phyloP scores from a whole-genome alignment of 2,329 filamentous ascomycete genomes.

The Triangularia verruculosa region DNA sequence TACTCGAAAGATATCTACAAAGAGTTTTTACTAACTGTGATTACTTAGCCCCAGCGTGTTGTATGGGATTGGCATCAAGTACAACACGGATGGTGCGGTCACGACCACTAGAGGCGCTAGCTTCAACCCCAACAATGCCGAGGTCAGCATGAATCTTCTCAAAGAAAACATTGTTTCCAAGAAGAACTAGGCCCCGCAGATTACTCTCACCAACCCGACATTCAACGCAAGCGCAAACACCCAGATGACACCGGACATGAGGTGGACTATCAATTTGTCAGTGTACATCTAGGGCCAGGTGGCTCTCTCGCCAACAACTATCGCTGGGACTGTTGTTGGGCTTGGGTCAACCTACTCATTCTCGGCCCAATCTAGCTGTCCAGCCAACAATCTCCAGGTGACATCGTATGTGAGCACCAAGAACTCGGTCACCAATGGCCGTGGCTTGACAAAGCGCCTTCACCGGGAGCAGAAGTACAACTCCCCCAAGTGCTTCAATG shows the following conservation, averaged over 20 bases:
- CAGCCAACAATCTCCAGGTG: not conserved
- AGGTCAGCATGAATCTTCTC: not conserved
- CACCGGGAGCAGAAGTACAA: too few relatives aligned
- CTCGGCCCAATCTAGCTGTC: not conserved
- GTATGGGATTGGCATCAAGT: not conserved
- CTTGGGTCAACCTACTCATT: not conserved
- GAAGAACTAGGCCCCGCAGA: not conserved
- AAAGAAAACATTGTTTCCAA: not conserved
- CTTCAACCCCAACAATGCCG: not conserved
- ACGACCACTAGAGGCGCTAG: not conserved
- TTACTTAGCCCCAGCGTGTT: slow-evolving; percentile 38
- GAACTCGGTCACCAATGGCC: not conserved
- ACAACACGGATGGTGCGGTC: not conserved
- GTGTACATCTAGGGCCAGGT: not conserved
- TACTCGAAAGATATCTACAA: slow-evolving; percentile 35
- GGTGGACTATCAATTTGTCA: not conserved
- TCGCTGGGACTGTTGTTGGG: not conserved
- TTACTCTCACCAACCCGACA: not conserved
- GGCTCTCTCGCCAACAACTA: not conserved
- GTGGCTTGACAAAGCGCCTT: not conserved
- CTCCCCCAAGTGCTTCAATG: too few relatives aligned
- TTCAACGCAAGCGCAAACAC: not conserved
- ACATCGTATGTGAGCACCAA: not conserved
- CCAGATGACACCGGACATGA: not conserved
- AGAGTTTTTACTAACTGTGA: too few relatives aligned